A percentile compares a stretch with the other conserved stretches of the same genome.
Evolutionary conservation across 805 yeast genomes (phyloP).

Genomic region (Clavispora carvajalis): DNA sequence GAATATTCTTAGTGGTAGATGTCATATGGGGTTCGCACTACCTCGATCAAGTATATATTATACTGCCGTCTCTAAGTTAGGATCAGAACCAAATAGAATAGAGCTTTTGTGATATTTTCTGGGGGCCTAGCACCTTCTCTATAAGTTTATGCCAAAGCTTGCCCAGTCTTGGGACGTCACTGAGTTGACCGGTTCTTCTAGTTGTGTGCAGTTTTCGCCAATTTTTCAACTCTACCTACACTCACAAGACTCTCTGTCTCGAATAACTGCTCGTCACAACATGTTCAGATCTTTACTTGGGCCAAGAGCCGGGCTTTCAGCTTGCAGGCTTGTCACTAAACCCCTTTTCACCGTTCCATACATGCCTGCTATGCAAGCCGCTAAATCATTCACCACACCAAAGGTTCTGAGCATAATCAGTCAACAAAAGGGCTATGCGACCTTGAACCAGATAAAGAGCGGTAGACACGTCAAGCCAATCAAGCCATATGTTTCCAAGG

Average conservation of each 20-base stretch:
- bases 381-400: conserved; percentile 12
- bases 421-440: conserved; percentile 39
- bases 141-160: too few relatives aligned
- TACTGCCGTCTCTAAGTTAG: too few relatives aligned
- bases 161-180: too few relatives aligned
- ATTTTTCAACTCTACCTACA: background rate
- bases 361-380: conserved; percentile 11
- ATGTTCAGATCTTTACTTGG: conserved; percentile 14
- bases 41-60: too few relatives aligned
- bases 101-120: too few relatives aligned
- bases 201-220: conserved; percentile 1
- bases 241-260: background rate
- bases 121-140: too few relatives aligned
- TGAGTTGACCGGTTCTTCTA: too few relatives aligned
- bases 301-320: conserved; percentile 3
- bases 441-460: conserved; percentile 70
- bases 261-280: background rate
- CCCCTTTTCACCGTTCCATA: conserved; percentile 9
- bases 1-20: conserved; percentile 1
- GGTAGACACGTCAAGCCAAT: conserved; percentile 50
- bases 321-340: conserved; percentile 1
- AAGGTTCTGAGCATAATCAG: conserved; percentile 1
- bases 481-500: conserved; percentile 47
- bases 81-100: too few relatives aligned
- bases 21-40: conserved; percentile 4